Evolutionary conservation across 2,329 filamentous ascomycete genomes (phyloP).

Genomic region (Aspergillus piperis): DNA sequence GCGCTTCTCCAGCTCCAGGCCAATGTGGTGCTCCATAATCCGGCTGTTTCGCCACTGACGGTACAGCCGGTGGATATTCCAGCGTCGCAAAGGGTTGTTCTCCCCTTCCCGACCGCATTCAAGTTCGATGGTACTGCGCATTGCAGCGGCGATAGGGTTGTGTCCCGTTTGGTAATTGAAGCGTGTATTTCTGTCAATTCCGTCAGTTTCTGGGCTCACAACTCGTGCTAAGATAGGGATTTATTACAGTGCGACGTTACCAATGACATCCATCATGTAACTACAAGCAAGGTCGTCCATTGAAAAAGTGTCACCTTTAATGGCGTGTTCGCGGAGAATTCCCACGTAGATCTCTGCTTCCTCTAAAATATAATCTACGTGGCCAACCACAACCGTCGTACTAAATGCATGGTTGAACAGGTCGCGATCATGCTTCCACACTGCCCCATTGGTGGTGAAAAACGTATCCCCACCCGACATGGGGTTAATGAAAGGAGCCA

Average conservation of each 20-base stretch:
- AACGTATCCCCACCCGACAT: not conserved
- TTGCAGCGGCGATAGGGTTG: conserved; percentile 6
- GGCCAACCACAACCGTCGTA: not conserved
- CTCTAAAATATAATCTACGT: not conserved
- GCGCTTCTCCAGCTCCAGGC: conserved; percentile 9
- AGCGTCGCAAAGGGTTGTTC: not conserved
- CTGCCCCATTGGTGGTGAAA: not conserved
- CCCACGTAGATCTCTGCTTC: not conserved
- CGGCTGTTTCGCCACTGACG: conserved; percentile 8
- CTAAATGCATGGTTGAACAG: not conserved
- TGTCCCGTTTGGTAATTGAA: not conserved
- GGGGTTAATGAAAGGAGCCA: not conserved
- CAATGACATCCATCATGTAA: not conserved
- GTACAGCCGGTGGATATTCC: conserved; percentile 3
- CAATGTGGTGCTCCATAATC: conserved; percentile 6
- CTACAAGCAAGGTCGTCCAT: not conserved
- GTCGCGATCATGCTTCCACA: not conserved
- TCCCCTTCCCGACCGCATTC: not conserved
- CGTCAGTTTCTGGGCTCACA: not conserved
- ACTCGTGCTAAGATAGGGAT: too few relatives aligned
- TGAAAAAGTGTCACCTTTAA: not conserved
- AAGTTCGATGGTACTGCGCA: conserved; percentile 5
- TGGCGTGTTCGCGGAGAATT: not conserved
- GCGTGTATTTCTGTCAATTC: not conserved
- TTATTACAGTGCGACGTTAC: conserved; percentile 3